phyloP scores from a whole-genome alignment of 169 alveolate genomes.

The Cryptosporidium ryanae region DNA sequence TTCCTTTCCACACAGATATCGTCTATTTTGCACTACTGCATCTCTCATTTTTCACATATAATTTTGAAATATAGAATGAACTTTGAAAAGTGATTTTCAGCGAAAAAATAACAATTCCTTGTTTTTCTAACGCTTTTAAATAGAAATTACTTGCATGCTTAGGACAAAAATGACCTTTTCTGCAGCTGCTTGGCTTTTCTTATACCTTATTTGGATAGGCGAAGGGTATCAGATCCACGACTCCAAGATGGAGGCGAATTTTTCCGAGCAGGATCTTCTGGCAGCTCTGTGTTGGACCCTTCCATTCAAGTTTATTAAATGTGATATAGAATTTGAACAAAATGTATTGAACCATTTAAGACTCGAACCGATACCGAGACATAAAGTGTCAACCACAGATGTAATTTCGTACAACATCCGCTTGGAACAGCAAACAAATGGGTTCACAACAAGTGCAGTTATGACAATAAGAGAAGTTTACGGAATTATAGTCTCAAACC shows the following conservation, averaged over 20 bases:
- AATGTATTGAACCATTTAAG: slow-evolving; percentile 30
- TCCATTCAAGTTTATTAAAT: slow-evolving; percentile 52
- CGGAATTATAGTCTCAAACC: slow-evolving; percentile 24
- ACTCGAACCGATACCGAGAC: slow-evolving; percentile 32
- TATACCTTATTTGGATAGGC: too few species aligned
- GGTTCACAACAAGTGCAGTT: slow-evolving; percentile 38
- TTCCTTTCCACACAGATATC: too few species aligned
- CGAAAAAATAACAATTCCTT: too few species aligned
- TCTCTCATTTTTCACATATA: too few species aligned
- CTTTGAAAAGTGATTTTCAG: too few species aligned
- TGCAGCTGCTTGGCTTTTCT: too few species aligned
- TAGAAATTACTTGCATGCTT: too few species aligned
- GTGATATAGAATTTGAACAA: slow-evolving; percentile 50
- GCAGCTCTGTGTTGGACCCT: slow-evolving; percentile 69
- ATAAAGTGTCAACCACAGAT: slow-evolving; percentile 44
- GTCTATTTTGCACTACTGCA: too few species aligned
- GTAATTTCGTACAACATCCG: slow-evolving; percentile 25
- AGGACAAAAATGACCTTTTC: too few species aligned
- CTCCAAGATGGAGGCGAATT: background rate
- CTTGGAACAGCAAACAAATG: slow-evolving; percentile 36
- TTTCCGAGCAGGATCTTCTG: slow-evolving; percentile 44
- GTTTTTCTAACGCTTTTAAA: background rate
- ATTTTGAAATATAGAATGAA: too few species aligned
- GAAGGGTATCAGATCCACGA: too few species aligned
- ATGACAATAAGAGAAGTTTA: slow-evolving; percentile 37